Evolutionary conservation across 441 rosid species (phyloP), one percentile per base, ranked within the genome.

Genomic region (Cnidoscolus chayamansa): DNA sequence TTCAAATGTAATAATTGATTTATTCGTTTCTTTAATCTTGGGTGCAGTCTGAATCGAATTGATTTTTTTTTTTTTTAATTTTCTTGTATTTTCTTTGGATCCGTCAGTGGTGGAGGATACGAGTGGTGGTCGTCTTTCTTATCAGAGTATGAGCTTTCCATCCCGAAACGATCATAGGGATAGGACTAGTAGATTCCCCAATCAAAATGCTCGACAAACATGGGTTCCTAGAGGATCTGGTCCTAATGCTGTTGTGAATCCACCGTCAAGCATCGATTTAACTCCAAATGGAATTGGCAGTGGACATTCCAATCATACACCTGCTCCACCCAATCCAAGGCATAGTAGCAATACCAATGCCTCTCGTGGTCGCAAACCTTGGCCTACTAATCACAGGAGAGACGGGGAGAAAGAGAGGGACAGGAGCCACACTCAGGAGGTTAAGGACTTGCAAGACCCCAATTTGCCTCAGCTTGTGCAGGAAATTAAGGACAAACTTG

Each of bases 401-500:
- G 83, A 74, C 25, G 81, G 80, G 65, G 88, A 70, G 69, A 80
- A 57, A 65, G 87, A 77, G 68, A 82, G 67, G 63, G 85, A 74
- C 47, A 84, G 65, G 79, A 76, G 70, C 50, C 84, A 48, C 66
- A 72, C 78, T 74, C 76, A 73, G 72, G 81, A 20, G 56, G 68
- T 60, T 71, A 74, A 72, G 79, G 76, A 59, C 49, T 47, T 35
- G 43, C 81, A 77, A 65, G 91, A 93, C 75, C 89, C 77, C 0
- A 89, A 80, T 82, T 79, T 96, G 82, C 99, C 99, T 19, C 97
- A 86, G 78, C 93, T 96, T 58, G 89, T 89, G 80, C 99, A 93
- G 75, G 98, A 96, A 83, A 74, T 96, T 80, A 93, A 87, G 82
- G 99, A 94, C 63, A 96, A 93, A 80, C 90, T 96, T 63, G 77